phyloP scores from a whole-genome alignment of 2,329 filamentous ascomycete genomes.

The Incumbomyces lentus region DNA sequence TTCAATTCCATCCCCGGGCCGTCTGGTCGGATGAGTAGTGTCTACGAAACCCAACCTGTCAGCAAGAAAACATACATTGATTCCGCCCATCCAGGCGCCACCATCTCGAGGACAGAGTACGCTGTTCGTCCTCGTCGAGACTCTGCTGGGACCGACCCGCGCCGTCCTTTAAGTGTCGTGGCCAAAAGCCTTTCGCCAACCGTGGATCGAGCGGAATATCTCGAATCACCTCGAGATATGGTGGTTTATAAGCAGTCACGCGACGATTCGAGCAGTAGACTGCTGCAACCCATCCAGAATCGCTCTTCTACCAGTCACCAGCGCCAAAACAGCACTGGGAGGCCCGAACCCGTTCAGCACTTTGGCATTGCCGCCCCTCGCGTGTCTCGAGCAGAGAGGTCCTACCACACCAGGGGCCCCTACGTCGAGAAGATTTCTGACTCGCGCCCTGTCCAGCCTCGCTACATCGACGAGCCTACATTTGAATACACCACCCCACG shows the following conservation, averaged over 20 bases:
- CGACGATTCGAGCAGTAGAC: slow-evolving; percentile 12
- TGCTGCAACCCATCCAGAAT: slow-evolving; percentile 15
- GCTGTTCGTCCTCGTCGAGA: slow-evolving; percentile 19
- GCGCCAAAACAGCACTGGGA: slow-evolving; percentile 18
- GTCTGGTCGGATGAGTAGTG: slow-evolving; percentile 8
- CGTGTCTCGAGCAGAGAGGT: not conserved
- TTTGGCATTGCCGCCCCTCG: not conserved
- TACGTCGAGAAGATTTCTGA: slow-evolving; percentile 4
- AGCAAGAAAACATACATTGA: slow-evolving; percentile 18
- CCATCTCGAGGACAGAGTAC: slow-evolving; percentile 19
- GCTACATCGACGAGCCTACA: slow-evolving; percentile 15
- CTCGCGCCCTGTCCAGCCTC: not conserved
- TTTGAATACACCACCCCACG: slow-evolving; percentile 39
- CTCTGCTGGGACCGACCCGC: slow-evolving; percentile 15
- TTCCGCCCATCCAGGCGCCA: slow-evolving; percentile 13
- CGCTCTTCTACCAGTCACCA: slow-evolving; percentile 13
- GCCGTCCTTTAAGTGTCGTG: slow-evolving; percentile 17
- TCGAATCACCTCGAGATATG: slow-evolving; percentile 1
- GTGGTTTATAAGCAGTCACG: not conserved
- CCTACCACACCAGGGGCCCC: slow-evolving; percentile 2
- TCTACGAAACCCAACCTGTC: slow-evolving; percentile 16
- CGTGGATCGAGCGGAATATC: slow-evolving; percentile 1
- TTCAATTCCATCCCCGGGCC: slow-evolving; percentile 7
- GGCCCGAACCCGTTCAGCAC: slow-evolving; percentile 14
- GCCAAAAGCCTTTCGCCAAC: slow-evolving; percentile 14